Percentiles rank a stretch among this genome's conserved stretches.
Evolutionary conservation across 2,329 filamentous ascomycete genomes (phyloP).

Genomic region (Beauveria varroae): DNA sequence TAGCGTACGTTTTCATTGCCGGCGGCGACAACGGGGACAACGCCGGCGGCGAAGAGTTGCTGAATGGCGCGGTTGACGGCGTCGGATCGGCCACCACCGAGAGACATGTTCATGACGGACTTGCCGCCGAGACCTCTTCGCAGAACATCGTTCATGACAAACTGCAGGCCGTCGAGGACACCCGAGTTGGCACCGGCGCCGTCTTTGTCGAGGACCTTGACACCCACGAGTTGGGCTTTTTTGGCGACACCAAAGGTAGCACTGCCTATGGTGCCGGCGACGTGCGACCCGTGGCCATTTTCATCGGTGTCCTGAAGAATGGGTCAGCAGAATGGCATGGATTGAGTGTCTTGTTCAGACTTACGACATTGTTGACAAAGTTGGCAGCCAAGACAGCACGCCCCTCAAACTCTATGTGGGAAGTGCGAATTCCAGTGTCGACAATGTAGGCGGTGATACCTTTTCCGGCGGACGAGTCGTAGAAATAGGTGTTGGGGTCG

Average conservation of each 20-base stretch:
- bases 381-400: slow-evolving; percentile 41
- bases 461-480: slow-evolving; percentile 30
- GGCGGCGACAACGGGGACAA: slow-evolving; percentile 53
- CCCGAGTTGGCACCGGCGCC: slow-evolving; percentile 29
- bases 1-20: slow-evolving; percentile 44
- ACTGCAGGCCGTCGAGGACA: slow-evolving; percentile 54
- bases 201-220: slow-evolving; percentile 42
- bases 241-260: slow-evolving; percentile 50
- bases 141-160: slow-evolving; percentile 38
- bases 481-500: slow-evolving; percentile 32
- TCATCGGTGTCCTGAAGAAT: slow-evolving; percentile 33
- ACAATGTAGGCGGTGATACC: slow-evolving; percentile 49
- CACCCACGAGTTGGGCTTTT: slow-evolving; percentile 38
- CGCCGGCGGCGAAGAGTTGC: slow-evolving; percentile 38
- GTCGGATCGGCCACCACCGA: slow-evolving; percentile 41
- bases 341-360: slow-evolving; percentile 13
- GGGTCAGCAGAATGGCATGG: background rate
- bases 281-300: slow-evolving; percentile 51
- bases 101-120: slow-evolving; percentile 57
- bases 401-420: slow-evolving; percentile 42
- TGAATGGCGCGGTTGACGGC: slow-evolving; percentile 50
- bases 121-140: slow-evolving; percentile 38
- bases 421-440: slow-evolving; percentile 48
- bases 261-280: slow-evolving; percentile 48
- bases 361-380: slow-evolving; percentile 34